Conservation (phyloP, 371 early-diverging fungal genomes). For the Mucor circinelloides region DNA sequence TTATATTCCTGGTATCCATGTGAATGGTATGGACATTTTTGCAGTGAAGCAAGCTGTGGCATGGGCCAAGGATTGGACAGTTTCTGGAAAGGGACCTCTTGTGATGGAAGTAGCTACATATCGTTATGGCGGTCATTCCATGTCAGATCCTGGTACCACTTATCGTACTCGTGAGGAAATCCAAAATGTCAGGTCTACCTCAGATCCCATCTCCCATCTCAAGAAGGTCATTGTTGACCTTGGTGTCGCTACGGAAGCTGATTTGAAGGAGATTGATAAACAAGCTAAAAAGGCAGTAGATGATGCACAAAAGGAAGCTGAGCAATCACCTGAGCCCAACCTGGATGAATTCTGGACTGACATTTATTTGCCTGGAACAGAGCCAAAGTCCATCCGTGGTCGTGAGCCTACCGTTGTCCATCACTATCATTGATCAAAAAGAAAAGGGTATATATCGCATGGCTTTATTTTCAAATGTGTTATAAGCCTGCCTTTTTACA, state of each 20-base stretch:
- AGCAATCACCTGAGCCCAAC: conserved; percentile 79
- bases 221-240: conserved; percentile 75
- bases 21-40: conserved; percentile 93
- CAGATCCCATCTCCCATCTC: conserved; percentile 90
- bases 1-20: conserved; percentile 92
- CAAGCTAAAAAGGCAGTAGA: conserved; percentile 81
- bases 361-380: conserved; percentile 78
- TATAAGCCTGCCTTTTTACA: conserved; percentile 34
- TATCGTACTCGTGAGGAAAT: conserved; percentile 94
- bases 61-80: conserved; percentile 81
- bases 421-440: conserved; percentile 16
- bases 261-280: conserved; percentile 92
- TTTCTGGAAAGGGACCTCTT: conserved; percentile 85
- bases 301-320: conserved; percentile 79
- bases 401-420: conserved; percentile 70
- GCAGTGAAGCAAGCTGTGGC: conserved; percentile 84
- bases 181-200: conserved; percentile 89
- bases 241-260: conserved; percentile 76
- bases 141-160: conserved; percentile 98
- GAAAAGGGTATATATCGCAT: conserved; percentile 15
- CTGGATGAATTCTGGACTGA: conserved; percentile 75
- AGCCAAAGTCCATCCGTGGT: conserved; percentile 74
- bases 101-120: conserved; percentile 96
- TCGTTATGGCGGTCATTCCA: conserved; percentile 99
- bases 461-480: conserved; percentile 17